Base-by-base conservation (phyloP, 1,139 yeast species). In the Debaryomyces fabryi region DNA sequence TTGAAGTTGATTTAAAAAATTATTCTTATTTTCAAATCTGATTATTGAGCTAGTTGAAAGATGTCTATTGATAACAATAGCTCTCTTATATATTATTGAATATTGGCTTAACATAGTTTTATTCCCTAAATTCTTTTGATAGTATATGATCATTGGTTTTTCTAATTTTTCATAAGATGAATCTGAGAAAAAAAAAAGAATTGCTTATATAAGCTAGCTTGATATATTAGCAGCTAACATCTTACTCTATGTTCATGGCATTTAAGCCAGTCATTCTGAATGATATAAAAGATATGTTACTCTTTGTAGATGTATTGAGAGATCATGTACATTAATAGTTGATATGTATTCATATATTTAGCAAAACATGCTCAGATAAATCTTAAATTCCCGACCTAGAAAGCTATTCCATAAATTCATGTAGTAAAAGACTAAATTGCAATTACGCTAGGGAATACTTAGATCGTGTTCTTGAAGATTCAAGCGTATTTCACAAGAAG, bases 1-100 rank as follows among this genome's bases (percentile, higher is more conserved):
- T 49, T 57, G 58, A 42, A 56, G 60, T 47, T 64, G 64, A 50
- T 59, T 57, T 32, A 63, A 54, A n/a, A 59, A 53, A 16, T 39
- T 46, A 32, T 47, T 45, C 29, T 47, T 54, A 34, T 50, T 51
- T 24, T 54, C 58, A 48, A 60, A 58, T 18, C 37, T 18, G 21
- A 45, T 21, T 16, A 33, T 35, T 6, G 44, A 12, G 29, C 47
- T 42, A 16, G 47, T 40, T 15, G 44, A 20, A 12, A 42, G 10
- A 12, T 24, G n/a, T 42, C 45, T 42, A 34, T n/a, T 40, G n/a
- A n/a, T 8, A 12, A 9, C 6, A 18, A 21, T 9, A 3, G 36
- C 20, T 27, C 29, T 10, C 16, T 30, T 40, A 30, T 39, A 27
- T 27, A 40, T 30, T 29, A 20, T 20, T 15, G 27, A 18, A 30